Conservation (phyloP, 768 basidiomycete species). For the Coprinopsis strossmayeri region DNA sequence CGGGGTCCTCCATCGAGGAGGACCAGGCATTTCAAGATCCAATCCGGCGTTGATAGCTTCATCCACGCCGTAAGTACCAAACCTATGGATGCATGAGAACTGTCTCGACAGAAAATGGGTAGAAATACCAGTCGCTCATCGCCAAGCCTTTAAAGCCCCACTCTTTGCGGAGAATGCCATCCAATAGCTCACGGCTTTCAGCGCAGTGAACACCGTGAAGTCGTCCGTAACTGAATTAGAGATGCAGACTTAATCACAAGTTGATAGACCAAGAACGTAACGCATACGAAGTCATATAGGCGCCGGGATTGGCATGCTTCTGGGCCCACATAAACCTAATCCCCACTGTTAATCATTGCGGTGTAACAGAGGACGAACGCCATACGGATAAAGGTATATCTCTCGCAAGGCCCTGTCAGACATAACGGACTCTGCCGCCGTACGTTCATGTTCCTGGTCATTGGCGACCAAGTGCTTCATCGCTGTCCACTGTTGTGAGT, state of each 20-base stretch:
- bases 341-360: neutral
- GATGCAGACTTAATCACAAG: too few relatives aligned
- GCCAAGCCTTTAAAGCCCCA: slow-evolving; percentile 68
- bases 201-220: slow-evolving; percentile 66
- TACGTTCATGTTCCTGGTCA: slow-evolving; percentile 70
- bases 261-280: neutral
- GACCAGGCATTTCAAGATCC: slow-evolving; percentile 76
- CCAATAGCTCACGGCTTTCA: slow-evolving; percentile 57
- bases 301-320: slow-evolving; percentile 52
- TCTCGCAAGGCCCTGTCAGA: slow-evolving; percentile 64
- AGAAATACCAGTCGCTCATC: slow-evolving; percentile 70
- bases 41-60: slow-evolving; percentile 65
- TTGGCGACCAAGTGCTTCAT: slow-evolving; percentile 74
- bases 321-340: slow-evolving; percentile 66
- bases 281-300: slow-evolving; percentile 59
- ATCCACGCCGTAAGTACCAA: slow-evolving; percentile 67
- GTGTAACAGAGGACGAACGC: slow-evolving; percentile 1
- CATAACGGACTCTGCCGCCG: slow-evolving; percentile 55
- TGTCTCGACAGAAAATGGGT: neutral
- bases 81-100: slow-evolving; percentile 32
- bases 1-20: slow-evolving; percentile 59
- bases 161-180: slow-evolving; percentile 61
- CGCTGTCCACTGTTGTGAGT: slow-evolving; percentile 21
- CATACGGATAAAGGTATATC: slow-evolving; percentile 65
- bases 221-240: slow-evolving; percentile 56